These are phyloP conservation scores for Diaporthe australafricana DNA, from an alignment of 2,329 filamentous ascomycete genomes.

Conservation along the genomic window DNA sequence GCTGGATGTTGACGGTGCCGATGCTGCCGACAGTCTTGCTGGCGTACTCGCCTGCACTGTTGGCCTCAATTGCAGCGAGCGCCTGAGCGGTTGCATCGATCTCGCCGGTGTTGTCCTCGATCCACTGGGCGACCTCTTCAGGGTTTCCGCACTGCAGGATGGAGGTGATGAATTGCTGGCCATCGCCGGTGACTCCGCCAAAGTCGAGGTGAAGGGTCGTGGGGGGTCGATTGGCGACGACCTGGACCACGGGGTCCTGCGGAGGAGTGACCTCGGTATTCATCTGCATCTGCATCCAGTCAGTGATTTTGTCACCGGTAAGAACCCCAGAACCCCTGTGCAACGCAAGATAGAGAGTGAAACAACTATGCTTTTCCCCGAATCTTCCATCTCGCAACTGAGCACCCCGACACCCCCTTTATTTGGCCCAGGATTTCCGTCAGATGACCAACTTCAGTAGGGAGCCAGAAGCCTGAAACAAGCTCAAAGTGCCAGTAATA, in stretches of 20 bases:
- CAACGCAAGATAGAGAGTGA: neutral
- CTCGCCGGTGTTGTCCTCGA: no score
- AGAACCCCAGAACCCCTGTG: neutral
- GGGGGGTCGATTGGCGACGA: neutral
- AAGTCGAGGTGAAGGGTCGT: neutral
- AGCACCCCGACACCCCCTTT: neutral
- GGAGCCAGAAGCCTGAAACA: neutral
- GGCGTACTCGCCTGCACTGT: neutral
- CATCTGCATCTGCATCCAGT: conserved; percentile 5
- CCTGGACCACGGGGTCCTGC: neutral
- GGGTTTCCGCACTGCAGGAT: no score
- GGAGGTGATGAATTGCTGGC: no score
- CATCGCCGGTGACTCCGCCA: neutral
- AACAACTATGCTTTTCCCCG: neutral
- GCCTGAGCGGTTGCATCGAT: neutral
- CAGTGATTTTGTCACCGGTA: neutral
- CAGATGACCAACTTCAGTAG: neutral
- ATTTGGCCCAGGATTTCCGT: neutral
- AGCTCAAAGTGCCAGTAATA: neutral
- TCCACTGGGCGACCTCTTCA: no score
- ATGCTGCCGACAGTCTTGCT: neutral
- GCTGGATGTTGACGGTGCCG: neutral
- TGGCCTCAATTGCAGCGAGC: neutral
- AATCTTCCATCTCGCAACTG: neutral
- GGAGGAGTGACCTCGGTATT: neutral